phyloP scores from a whole-genome alignment of 345 rosid species.

The Salix dunnii region DNA sequence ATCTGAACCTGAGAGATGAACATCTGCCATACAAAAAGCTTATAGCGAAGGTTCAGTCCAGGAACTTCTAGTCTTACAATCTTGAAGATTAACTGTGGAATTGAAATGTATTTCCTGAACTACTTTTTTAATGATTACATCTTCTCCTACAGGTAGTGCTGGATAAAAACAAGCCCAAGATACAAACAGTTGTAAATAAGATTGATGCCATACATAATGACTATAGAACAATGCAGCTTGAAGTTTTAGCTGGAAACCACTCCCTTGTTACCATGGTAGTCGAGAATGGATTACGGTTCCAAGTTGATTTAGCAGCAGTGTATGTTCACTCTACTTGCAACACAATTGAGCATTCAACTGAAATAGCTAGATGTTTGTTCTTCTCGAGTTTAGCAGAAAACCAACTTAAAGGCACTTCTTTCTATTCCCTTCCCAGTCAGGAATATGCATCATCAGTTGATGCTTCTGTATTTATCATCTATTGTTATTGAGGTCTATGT shows the following conservation, averaged over 20 bases:
- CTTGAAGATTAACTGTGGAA: not conserved
- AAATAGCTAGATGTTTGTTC: not conserved
- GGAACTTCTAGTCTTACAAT: conserved; percentile 1
- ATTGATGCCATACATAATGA: conserved; percentile 39
- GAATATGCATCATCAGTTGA: not conserved
- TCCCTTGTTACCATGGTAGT: conserved; percentile 82
- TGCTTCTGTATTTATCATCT: not conserved
- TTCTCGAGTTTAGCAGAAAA: not conserved
- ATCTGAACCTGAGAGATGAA: conserved; percentile 74
- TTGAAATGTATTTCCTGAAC: conserved; percentile 2
- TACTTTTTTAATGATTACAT: conserved; percentile 9
- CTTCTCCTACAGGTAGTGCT: conserved; percentile 58
- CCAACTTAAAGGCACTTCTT: not conserved
- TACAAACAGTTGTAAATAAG: conserved; percentile 90
- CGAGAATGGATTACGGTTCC: conserved; percentile 83
- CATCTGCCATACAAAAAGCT: conserved; percentile 61
- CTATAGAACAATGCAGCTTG: conserved; percentile 60
- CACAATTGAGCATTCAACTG: conserved; percentile 1
- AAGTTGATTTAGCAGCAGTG: conserved; percentile 85
- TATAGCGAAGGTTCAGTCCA: conserved; percentile 64
- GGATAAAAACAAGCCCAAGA: conserved; percentile 87
- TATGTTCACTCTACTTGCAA: conserved; percentile 33
- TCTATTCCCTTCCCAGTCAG: not conserved
- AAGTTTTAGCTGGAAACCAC: conserved; percentile 87
- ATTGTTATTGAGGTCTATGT: not conserved